Base-by-base conservation (phyloP, 495 filamentous ascomycete species). In the Collariella sp. region DNA sequence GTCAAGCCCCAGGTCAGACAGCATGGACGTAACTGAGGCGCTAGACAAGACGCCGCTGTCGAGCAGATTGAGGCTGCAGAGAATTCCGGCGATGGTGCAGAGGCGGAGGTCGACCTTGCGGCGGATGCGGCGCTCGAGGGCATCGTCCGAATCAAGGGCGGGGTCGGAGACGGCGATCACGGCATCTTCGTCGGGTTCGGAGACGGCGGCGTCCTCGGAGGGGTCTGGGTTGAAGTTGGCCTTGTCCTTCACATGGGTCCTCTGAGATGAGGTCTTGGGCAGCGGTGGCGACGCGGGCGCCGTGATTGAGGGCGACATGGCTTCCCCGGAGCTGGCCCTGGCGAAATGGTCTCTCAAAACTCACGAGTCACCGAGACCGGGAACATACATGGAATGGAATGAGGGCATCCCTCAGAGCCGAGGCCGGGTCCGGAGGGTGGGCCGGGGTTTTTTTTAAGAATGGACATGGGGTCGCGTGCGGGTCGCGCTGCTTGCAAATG, bases 11-110 rank as follows among this genome's bases (percentile, higher is more conserved):
- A 89, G 72, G 63, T 89, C 85, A 3, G 64, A 46, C 24, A 83
- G 71, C 82, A 89, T 85, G n/a, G 77, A 83, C 1, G 86, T 89
- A 34, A 88, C 84, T 7, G 85, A 84, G 0, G 86, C 86, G 12
- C 79, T 83, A 5, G 83, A 85, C n/a, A 90, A 80, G 50, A 91
- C 83, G n/a, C 83, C 84, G 39, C 77, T 82, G 68, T 89, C 86
- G 9, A 89, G 72, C 35, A 91, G 70, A 65, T 89, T 83, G 26
- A 89, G 75, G 56, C 79, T 82, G 68, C 83, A 87, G 11, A 89
- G 72, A 22, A 89, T 76, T 3, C 85, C 84, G 15, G 83, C 86
- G 57, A 91, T 87, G 31, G 78, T 83, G 69, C 85, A 89, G 6
- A 89, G 74, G n/a, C 86, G 76, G 40, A 86, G 54, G 62, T 89